Base-by-base conservation (phyloP, 1,284 basidiomycete genomes). In the Ganoderma lingzhi region DNA sequence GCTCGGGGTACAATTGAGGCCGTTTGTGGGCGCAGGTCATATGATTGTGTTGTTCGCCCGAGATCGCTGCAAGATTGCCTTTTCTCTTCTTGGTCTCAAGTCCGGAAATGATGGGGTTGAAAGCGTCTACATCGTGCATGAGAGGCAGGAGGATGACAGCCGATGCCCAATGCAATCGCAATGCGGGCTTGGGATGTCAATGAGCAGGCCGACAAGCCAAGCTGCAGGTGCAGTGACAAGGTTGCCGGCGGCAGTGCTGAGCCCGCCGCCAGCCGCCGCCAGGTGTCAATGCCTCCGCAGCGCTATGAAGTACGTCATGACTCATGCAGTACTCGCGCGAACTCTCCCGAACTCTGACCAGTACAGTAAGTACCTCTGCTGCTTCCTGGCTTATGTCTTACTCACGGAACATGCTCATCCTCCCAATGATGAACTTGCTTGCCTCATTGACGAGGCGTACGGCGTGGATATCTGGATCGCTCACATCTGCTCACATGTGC, bases 41-140 rank as follows among this genome's bases (percentile, higher is more conserved):
- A 71, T 73, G 72, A 73, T 73, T 70, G 53, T 17, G 58, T 32
- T 39, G 14, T 30, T 32, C 37, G 30, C 41, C 66, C 64, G 68
- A 73, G 72, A 73, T 73, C 72, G 35, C 42, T 60, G 64, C 58
- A n/a, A 73, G 72, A 73, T 73, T 64, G 68, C 63, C 72, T 73
- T 71, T 55, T 45, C 41, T 35, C 64, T 39, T 35, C 58, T 45
- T 56, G 41, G 62, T 63, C 64, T 64, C 65, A 28, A 67, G 62
- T 62, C 69, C 56, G 67, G 67, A 65, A 15, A 61, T n/a, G 39
- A 23, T 15, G 59, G 37, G 41, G 41, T 39, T 15, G 28, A 28
- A 23, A 45, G 37, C 45, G 62, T 64, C 28, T 62, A 44, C 41
- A 55, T 51, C 23, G 28, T 64, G 68, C 41, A 60, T 62, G n/a